These are phyloP conservation scores for Dalechampia spathulata DNA, from an alignment of 441 rosid species.

Conservation along the genomic window DNA sequence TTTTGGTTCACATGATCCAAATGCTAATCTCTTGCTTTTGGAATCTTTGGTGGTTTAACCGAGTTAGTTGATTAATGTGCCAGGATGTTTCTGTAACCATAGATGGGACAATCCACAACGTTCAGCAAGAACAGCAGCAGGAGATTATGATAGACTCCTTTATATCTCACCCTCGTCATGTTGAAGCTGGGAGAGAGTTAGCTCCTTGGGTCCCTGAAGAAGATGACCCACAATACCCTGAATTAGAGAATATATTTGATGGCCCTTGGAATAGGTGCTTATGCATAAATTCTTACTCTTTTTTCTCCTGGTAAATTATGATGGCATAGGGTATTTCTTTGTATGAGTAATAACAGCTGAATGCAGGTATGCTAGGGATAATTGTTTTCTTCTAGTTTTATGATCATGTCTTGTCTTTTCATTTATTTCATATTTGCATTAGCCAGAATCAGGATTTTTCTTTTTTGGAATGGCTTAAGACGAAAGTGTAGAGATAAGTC, in stretches of 20 bases:
- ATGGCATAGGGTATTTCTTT: background rate
- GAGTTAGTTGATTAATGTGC: conserved; percentile 17
- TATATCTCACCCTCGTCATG: conserved; percentile 58
- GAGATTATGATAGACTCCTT: conserved; percentile 76
- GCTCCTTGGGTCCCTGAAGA: conserved; percentile 83
- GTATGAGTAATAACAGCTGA: background rate
- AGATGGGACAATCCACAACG: conserved; percentile 47
- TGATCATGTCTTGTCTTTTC: background rate
- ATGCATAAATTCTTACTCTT: conserved; percentile 14
- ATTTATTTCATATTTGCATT: background rate
- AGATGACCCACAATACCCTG: conserved; percentile 56
- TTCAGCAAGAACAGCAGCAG: conserved; percentile 43
- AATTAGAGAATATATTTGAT: conserved; percentile 67
- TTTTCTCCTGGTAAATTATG: conserved; percentile 11
- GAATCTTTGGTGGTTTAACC: conserved; percentile 8
- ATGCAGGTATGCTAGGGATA: background rate
- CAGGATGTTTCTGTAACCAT: conserved; percentile 75
- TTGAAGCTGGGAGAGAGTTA: conserved; percentile 63
- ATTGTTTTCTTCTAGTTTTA: background rate
- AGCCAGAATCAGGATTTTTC: background rate
- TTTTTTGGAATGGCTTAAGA: background rate
- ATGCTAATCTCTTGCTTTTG: background rate
- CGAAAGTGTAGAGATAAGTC: background rate
- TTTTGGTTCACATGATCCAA: background rate
- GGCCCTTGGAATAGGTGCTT: conserved; percentile 56